Evolutionary conservation across 2,329 filamentous ascomycete species (phyloP).

Genomic region (Alternaria panax): DNA sequence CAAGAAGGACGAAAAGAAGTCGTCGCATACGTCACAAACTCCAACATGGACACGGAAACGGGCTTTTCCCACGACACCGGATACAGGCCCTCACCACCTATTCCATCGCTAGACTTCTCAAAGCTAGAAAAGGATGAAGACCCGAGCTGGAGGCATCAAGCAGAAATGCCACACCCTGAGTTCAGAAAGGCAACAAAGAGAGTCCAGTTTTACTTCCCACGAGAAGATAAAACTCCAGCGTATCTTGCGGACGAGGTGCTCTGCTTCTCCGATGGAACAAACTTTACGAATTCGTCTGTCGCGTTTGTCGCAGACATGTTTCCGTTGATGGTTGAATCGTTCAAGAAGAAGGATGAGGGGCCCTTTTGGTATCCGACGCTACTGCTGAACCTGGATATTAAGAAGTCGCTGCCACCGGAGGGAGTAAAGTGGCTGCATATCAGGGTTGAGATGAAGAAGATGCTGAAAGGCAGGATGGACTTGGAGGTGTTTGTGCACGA

Average conservation of each 20-base stretch:
- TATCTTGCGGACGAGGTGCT: constrained; percentile 71
- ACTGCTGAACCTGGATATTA: constrained; percentile 77
- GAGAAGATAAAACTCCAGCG: constrained; percentile 51
- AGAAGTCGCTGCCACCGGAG: constrained; percentile 71
- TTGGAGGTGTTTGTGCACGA: constrained; percentile 74
- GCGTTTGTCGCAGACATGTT: constrained; percentile 74
- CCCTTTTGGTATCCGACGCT: constrained; percentile 79
- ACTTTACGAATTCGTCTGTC: constrained; percentile 69
- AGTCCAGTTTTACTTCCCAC: constrained; percentile 62
- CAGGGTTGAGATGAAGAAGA: constrained; percentile 69
- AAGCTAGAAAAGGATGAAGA: constrained; percentile 56
- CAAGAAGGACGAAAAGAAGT: constrained; percentile 67
- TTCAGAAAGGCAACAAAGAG: constrained; percentile 61
- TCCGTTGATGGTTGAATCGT: constrained; percentile 68
- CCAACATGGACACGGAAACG: constrained; percentile 65
- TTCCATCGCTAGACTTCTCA: constrained; percentile 53
- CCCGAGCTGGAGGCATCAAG: constrained; percentile 55
- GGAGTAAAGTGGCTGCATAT: constrained; percentile 78
- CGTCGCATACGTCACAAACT: constrained; percentile 70
- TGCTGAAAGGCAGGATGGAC: constrained; percentile 77
- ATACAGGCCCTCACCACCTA: constrained; percentile 60
- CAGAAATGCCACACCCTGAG: constrained; percentile 53
- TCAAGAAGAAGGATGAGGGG: constrained; percentile 42
- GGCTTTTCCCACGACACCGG: constrained; percentile 65
- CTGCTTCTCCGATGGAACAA: constrained; percentile 64